Conservation (phyloP, 108 stramenopile species). For the Craspedostauros australis region DNA sequence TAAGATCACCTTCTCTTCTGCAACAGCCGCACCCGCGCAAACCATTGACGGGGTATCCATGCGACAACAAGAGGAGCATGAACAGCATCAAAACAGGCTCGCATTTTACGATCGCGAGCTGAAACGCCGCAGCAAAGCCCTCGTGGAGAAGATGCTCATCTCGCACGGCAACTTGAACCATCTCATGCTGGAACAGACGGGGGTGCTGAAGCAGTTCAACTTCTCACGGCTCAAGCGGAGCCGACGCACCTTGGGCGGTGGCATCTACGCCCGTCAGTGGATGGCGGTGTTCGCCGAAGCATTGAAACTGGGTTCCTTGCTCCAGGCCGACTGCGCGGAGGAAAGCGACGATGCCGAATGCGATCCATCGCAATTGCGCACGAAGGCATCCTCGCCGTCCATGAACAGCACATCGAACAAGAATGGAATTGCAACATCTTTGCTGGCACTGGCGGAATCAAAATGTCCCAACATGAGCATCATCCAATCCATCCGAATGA, state of each 20-base stretch:
- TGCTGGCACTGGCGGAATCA: slow-evolving; percentile 5
- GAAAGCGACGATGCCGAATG: slow-evolving; percentile 19
- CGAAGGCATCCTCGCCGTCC: neutral
- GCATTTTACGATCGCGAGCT: slow-evolving; percentile 58
- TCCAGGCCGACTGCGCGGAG: slow-evolving; percentile 14
- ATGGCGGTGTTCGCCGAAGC: slow-evolving; percentile 72
- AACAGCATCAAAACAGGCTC: slow-evolving; percentile 29
- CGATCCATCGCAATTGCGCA: neutral
- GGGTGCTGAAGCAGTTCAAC: slow-evolving; percentile 59
- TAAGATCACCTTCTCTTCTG: slow-evolving; percentile 14
- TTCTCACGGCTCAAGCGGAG: slow-evolving; percentile 74
- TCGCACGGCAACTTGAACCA: slow-evolving; percentile 76
- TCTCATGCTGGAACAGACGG: slow-evolving; percentile 64
- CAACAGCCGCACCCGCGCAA: too few relatives aligned
- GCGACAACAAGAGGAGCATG: slow-evolving; percentile 2
- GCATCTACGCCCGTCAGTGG: slow-evolving; percentile 79
- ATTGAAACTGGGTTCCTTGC: slow-evolving; percentile 62
- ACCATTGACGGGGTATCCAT: too few relatives aligned
- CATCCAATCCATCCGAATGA: neutral
- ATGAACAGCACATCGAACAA: neutral
- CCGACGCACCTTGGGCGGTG: slow-evolving; percentile 75
- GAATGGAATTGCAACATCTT: neutral
- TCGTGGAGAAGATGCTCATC: slow-evolving; percentile 77
- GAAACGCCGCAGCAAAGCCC: slow-evolving; percentile 30
- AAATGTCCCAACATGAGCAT: neutral